Conservation (phyloP, 106 monocot genomes). For the Vanilla planifolia region DNA sequence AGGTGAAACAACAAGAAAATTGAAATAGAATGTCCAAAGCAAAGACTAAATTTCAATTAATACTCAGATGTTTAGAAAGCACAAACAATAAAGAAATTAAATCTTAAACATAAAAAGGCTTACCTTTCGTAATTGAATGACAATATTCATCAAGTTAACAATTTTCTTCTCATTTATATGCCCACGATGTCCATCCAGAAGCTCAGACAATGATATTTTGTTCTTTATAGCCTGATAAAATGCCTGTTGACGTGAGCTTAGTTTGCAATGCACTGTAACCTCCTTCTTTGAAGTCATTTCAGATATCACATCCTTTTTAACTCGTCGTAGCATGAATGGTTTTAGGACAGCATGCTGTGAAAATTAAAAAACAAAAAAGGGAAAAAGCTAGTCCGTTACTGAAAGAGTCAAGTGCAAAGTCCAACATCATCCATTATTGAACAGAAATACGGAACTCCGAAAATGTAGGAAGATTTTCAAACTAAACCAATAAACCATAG, state of each 20-base stretch:
- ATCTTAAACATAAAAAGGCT: not conserved
- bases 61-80: not conserved
- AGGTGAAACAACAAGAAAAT: not conserved
- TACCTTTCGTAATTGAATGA: constrained; percentile 95
- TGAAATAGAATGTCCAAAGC: no score
- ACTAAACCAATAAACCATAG: no score
- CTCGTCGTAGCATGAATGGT: constrained; percentile 93
- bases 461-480: no score
- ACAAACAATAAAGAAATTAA: not conserved
- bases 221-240: constrained; percentile 99
- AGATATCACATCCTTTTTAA: constrained; percentile 96
- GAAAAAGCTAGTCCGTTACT: not conserved
- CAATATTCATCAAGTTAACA: constrained; percentile 97
- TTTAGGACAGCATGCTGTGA: constrained; percentile 92
- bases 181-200: constrained; percentile 78
- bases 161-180: constrained; percentile 84
- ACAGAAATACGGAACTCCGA: no score
- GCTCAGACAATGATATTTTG: constrained; percentile 90
- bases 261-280: constrained; percentile 86
- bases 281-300: constrained; percentile 97
- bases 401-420: not conserved
- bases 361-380: not conserved
- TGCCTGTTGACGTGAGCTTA: constrained; percentile 94
- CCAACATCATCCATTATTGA: constrained; percentile 1
- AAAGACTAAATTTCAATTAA: not conserved